Evolutionary conservation across 164 flowering plant species (phyloP).

Genomic region (Tetrastigma voinierianum): DNA sequence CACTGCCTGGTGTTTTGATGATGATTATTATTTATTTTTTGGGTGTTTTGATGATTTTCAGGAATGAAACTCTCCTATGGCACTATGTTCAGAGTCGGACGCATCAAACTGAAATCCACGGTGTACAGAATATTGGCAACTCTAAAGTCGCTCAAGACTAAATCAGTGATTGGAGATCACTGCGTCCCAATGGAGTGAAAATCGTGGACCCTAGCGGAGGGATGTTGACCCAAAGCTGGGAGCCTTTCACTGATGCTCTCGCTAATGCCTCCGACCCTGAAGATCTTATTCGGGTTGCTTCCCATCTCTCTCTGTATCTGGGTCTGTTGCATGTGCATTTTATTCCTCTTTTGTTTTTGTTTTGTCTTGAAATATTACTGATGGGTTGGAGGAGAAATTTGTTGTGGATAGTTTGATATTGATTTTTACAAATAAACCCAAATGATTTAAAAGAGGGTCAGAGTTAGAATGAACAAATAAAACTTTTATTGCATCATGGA

Average conservation of each 20-base stretch:
- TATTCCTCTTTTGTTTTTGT: too few species aligned
- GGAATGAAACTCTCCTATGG: constrained; percentile 83
- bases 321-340: too few species aligned
- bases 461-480: too few species aligned
- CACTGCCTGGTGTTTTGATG: too few species aligned
- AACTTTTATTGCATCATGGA: too few species aligned
- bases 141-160: too few species aligned
- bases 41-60: constrained; percentile 12
- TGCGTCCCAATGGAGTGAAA: constrained; percentile 88
- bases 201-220: constrained; percentile 86
- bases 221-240: constrained; percentile 89
- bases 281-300: constrained; percentile 53
- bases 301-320: too few species aligned
- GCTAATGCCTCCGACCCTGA: constrained; percentile 60
- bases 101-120: constrained; percentile 66
- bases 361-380: too few species aligned
- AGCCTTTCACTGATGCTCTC: constrained; percentile 86
- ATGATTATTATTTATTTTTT: not conserved
- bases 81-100: constrained; percentile 83
- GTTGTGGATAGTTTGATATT: too few species aligned
- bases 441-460: too few species aligned
- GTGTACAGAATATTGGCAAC: constrained; percentile 75
- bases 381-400: too few species aligned
- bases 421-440: too few species aligned
- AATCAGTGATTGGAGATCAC: constrained; percentile 80